A percentile compares a stretch with the other conserved stretches of the same genome.
phyloP scores from a whole-genome alignment of 305 asterid genomes.

The Euphrasia arctica region DNA sequence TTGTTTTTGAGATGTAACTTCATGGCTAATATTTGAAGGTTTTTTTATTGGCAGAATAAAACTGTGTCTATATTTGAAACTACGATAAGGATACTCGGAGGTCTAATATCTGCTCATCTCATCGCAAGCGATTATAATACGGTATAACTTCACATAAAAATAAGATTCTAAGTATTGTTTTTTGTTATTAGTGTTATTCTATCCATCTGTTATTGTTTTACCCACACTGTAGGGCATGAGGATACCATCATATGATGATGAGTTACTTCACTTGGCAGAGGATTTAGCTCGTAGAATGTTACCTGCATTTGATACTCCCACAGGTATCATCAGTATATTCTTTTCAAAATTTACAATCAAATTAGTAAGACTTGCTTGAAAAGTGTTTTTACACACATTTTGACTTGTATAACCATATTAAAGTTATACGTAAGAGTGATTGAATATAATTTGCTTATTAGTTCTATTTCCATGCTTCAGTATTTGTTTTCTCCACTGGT shows the following conservation, averaged over 20 bases:
- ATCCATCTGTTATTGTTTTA: conserved; percentile 13
- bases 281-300: conserved; percentile 88
- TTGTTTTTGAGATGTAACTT: conserved; percentile 19
- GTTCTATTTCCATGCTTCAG: background rate
- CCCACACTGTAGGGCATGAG: conserved; percentile 78
- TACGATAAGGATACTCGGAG: conserved; percentile 94
- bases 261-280: conserved; percentile 85
- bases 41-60: conserved; percentile 68
- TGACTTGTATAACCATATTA: background rate
- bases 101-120: conserved; percentile 95
- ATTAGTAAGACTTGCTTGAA: conserved; percentile 3
- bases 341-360: conserved; percentile 13
- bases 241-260: conserved; percentile 78
- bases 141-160: conserved; percentile 42
- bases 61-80: conserved; percentile 96
- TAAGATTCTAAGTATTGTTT: conserved; percentile 10
- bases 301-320: conserved; percentile 98
- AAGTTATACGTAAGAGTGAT: background rate
- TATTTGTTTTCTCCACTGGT: background rate
- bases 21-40: conserved; percentile 22
- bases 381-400: conserved; percentile 6
- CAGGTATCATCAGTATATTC: conserved; percentile 50
- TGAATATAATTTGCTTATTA: conserved; percentile 8
- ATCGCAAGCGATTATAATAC: conserved; percentile 92
- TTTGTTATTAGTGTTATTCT: background rate